These are phyloP conservation scores for Cordyceps tenuipes DNA, from an alignment of 2,329 filamentous ascomycete genomes.

Conservation along the genomic window DNA sequence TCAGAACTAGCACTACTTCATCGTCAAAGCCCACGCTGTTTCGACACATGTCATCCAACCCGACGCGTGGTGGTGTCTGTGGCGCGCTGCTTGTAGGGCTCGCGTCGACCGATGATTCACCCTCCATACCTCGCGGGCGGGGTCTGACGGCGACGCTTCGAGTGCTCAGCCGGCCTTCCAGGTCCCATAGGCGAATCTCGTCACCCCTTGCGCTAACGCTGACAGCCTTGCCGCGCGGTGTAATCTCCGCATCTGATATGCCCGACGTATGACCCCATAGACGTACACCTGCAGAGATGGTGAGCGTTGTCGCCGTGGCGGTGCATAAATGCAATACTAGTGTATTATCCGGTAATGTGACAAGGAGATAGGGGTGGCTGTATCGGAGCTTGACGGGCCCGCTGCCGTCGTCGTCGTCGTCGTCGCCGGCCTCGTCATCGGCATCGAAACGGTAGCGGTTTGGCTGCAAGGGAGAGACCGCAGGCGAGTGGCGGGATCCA, in stretches of 20 bases:
- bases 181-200: slow-evolving; percentile 79
- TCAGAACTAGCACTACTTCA: slow-evolving; percentile 80
- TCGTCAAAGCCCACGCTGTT: slow-evolving; percentile 84
- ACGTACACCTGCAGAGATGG: slow-evolving; percentile 63
- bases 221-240: slow-evolving; percentile 75
- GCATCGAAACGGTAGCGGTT: slow-evolving; percentile 7
- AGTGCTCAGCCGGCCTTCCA: slow-evolving; percentile 59
- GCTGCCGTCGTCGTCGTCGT: slow-evolving; percentile 16
- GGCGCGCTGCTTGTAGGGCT: background rate
- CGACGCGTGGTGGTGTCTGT: background rate
- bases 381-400: slow-evolving; percentile 60
- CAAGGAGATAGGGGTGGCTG: slow-evolving; percentile 75
- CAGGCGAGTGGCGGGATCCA: slow-evolving; percentile 15
- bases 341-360: slow-evolving; percentile 80
- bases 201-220: slow-evolving; percentile 77
- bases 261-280: slow-evolving; percentile 91
- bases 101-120: slow-evolving; percentile 13
- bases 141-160: slow-evolving; percentile 48
- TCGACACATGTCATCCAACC: slow-evolving; percentile 27
- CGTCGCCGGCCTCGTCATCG: slow-evolving; percentile 13
- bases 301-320: slow-evolving; percentile 57
- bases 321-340: slow-evolving; percentile 74
- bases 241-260: slow-evolving; percentile 78
- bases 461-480: slow-evolving; percentile 8
- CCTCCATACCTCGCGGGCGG: slow-evolving; percentile 15